Evolutionary conservation across 2,329 filamentous ascomycete genomes (phyloP), one percentile per base, ranked within the genome.

Genomic region (Madurella mycetomatis): DNA sequence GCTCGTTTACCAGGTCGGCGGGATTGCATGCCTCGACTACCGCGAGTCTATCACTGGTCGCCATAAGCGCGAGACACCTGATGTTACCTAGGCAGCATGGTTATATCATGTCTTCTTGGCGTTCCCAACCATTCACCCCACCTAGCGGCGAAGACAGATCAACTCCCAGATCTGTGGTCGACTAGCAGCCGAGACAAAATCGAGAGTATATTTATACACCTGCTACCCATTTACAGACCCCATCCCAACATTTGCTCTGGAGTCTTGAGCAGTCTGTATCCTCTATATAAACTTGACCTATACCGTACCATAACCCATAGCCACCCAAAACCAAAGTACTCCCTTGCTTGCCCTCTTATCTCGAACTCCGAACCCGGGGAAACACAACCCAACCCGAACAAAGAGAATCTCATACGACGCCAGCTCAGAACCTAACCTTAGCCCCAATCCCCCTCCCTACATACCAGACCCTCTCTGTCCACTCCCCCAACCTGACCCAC

Each of bases 381-480:
- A 37, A 12, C 34, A 37, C 9, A 4, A 37, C 4, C 13, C 34
- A 37, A 9, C 13, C 31, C 34, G 13, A 12, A 37, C 34, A 15
- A 11, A 37, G 34, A 37, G 34, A 37, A 15, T 37, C 34, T 37
- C 25, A 37, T 9, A 15, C 9, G 34, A 12, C 34, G 4, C 13
- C 34, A 16, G 45, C 43, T 72, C 64, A 84, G 43, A 81, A 63
- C 49, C 74, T 72, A 30, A 88, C 76, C 62, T 77, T 82, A 4
- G 88, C 87, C 12, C 84, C 86, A 59, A 92, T 88, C 0, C 86
- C 86, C 57, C 75, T 77, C 0, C 88, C 87, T 34, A 76, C 71
- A 65, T 89, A 92, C 76, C 85, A 84, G 13, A 97, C 70, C 19
- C 73, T 76, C 69, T 94, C 85, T 49, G 76, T 80, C 84, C 90